Conservation (phyloP, 2,329 filamentous ascomycete genomes). For the Alternaria novae-zelandiae region DNA sequence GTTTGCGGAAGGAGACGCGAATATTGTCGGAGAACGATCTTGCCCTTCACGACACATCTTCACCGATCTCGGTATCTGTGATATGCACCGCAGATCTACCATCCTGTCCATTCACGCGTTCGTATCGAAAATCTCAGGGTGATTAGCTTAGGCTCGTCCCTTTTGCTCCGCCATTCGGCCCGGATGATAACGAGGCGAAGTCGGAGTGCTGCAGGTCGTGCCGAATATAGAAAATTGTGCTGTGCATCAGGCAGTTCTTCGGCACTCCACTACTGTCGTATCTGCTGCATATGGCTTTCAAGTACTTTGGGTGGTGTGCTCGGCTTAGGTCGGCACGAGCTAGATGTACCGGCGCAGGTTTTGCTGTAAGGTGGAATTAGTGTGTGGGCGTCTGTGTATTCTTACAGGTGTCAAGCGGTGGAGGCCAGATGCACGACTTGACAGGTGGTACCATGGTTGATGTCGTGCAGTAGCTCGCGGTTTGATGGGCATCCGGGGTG, state of each 20-base stretch:
- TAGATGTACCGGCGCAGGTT: background rate
- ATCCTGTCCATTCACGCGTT: background rate
- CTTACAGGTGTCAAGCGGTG: background rate
- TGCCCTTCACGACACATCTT: background rate
- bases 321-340: conserved; percentile 1
- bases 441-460: conserved; percentile 11
- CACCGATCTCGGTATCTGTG: background rate
- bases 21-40: background rate
- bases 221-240: conserved; percentile 1
- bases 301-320: background rate
- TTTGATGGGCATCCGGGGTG: conserved; percentile 6
- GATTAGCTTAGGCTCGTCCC: background rate
- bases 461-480: conserved; percentile 16
- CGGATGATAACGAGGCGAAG: conserved; percentile 3
- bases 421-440: background rate
- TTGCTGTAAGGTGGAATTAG: background rate
- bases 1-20: background rate
- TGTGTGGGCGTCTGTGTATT: background rate
- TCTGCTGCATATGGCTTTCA: background rate
- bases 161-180: conserved; percentile 4
- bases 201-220: background rate
- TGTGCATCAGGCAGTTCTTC: conserved; percentile 5
- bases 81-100: background rate
- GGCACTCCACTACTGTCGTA: background rate
- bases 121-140: background rate